Base-by-base conservation (phyloP, 129 eudicot genomes). In the Saussurea involucrata region DNA sequence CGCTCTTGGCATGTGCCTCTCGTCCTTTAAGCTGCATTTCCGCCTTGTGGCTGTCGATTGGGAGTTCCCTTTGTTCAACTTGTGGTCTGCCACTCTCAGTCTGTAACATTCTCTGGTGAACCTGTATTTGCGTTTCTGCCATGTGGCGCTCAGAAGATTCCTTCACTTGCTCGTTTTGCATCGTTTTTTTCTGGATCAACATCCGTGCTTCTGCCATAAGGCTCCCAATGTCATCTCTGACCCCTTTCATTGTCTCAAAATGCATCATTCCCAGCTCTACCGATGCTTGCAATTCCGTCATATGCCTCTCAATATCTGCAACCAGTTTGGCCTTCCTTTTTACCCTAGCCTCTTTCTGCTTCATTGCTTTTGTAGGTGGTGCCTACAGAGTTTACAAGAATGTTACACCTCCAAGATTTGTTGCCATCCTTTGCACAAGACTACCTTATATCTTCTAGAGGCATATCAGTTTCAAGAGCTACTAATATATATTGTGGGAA, bases 351-450 rank as follows among this genome's bases (percentile, higher is more conserved):
- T 65, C 69, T 64, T 64, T 64, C 69, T 64, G 69, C 36, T 64
- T 64, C 69, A 64, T 64, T 25, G 69, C 69, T 65, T 15, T 65
- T n/a, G 69, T 65, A 11, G 69, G 69, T 11, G 69, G 69, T 13
- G n/a, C 22, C 69, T 64, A 27, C 69, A 64, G 2, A 27, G 36
- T 64, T 4, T 21, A 61, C 6, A 63, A 63, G 31, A 13, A 63
- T 46, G 57, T 46, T 17, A 46, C 1, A 11, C 10, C 8, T 36
- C 10, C n/a, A 36, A 36, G 44, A 36, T 36, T 44, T 13, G 6
- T 44, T 44, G n/a, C 5, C 5, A 44, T 44, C 55, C 6, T 44
- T 44, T 4, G 10, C 44, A 36, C 44, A 13, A 15, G 57, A 46
- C 6, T 12, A 46, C 20, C 20, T 46, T 17, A 46, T 13, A 46